Percentiles rank a stretch among this genome's conserved stretches.
Conservation (phyloP, 1,139 yeast species). For the Diutina scorzettiae region DNA sequence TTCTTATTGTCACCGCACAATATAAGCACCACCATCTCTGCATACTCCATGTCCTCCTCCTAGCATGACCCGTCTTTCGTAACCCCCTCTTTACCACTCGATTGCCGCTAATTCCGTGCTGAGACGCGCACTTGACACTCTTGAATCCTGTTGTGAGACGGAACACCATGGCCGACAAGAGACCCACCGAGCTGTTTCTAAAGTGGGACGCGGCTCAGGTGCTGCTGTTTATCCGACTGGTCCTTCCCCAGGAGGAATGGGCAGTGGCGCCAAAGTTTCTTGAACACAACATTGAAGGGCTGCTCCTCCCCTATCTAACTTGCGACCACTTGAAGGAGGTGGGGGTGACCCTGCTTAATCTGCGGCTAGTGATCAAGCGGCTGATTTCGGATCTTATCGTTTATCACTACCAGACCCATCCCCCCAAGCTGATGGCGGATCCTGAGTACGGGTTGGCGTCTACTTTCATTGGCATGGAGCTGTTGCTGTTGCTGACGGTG, state of each 20-base stretch:
- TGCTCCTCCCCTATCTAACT: slow-evolving; percentile 44
- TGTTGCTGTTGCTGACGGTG: slow-evolving; percentile 3
- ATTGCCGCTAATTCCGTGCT: too few relatives aligned
- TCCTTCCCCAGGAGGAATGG: slow-evolving; percentile 12
- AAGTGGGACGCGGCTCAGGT: slow-evolving; percentile 41
- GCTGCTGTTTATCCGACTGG: slow-evolving; percentile 20
- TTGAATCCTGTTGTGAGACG: too few relatives aligned
- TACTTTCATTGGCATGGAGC: slow-evolving; percentile 25
- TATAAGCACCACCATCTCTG: too few relatives aligned
- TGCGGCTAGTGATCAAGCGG: slow-evolving; percentile 37
- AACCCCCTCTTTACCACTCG: too few relatives aligned
- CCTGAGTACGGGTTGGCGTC: slow-evolving; percentile 19
- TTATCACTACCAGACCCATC: slow-evolving; percentile 20
- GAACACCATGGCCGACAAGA: not conserved
- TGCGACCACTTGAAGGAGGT: slow-evolving; percentile 51
- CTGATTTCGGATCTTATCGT: slow-evolving; percentile 34
- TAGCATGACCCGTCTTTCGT: too few relatives aligned
- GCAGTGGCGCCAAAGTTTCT: slow-evolving; percentile 26
- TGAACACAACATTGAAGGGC: slow-evolving; percentile 51
- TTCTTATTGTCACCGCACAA: too few relatives aligned
- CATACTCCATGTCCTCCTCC: too few relatives aligned
- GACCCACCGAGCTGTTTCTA: slow-evolving; percentile 21
- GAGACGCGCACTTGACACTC: too few relatives aligned
- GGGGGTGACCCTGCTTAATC: slow-evolving; percentile 31
- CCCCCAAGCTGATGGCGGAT: slow-evolving; percentile 21